Evolutionary conservation across 2,329 filamentous ascomycete genomes (phyloP).

Genomic region (Phoma sp.): DNA sequence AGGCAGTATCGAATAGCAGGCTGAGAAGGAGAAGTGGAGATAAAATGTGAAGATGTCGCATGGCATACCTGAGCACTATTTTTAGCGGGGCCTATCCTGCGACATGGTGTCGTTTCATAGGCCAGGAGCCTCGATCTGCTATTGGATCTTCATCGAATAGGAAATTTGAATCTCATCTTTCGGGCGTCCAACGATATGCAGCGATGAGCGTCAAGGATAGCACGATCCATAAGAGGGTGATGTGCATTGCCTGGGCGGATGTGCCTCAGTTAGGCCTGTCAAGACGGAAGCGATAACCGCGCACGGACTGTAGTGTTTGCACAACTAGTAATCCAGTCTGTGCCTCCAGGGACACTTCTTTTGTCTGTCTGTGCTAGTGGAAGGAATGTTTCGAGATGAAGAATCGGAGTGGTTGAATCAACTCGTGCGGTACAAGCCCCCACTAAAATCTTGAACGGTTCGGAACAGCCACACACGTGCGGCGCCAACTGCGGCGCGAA

Average conservation of each 20-base stretch:
- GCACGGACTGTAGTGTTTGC: neutral
- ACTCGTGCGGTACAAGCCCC: neutral
- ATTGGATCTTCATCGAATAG: constrained; percentile 10
- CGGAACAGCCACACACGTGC: constrained; percentile 1
- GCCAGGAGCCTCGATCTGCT: neutral
- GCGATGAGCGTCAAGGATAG: neutral
- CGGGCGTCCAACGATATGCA: constrained; percentile 7
- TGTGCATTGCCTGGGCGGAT: constrained; percentile 1
- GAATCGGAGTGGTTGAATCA: neutral
- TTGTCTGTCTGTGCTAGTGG: neutral
- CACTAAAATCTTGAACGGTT: neutral
- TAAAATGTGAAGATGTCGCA: constrained; percentile 8
- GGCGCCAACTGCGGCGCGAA: neutral
- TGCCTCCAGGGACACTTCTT: neutral
- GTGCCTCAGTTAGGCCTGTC: constrained; percentile 4
- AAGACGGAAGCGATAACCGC: neutral
- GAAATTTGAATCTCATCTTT: constrained; percentile 3
- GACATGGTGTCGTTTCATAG: constrained; percentile 14
- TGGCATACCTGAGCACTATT: constrained; percentile 24
- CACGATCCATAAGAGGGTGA: neutral
- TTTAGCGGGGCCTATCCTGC: constrained; percentile 16
- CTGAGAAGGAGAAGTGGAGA: constrained; percentile 13
- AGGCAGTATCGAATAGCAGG: constrained; percentile 6
- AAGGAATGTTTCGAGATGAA: neutral
- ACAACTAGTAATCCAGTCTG: neutral